Evolutionary conservation across 768 basidiomycete genomes (phyloP).

Genomic region (Suillus clintonianus): DNA sequence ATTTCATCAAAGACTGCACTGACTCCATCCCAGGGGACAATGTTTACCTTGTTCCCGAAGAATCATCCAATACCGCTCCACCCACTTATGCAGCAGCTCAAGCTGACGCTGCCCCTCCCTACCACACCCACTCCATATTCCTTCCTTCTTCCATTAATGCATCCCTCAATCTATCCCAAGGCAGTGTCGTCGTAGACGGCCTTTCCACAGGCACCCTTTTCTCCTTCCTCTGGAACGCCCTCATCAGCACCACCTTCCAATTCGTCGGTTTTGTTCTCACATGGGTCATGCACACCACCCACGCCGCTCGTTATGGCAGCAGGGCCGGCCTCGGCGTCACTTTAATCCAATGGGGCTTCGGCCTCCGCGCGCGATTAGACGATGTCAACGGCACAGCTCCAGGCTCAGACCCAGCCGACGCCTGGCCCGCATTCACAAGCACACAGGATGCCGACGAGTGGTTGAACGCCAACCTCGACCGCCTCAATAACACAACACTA

Average conservation of each 20-base stretch:
- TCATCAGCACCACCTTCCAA: constrained; percentile 96
- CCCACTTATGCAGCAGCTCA: constrained; percentile 93
- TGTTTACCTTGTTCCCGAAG: constrained; percentile 80
- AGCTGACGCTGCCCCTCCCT: constrained; percentile 94
- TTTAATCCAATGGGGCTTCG: constrained; percentile 93
- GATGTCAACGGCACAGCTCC: constrained; percentile 33
- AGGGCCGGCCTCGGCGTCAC: constrained; percentile 96
- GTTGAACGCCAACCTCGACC: constrained; percentile 29
- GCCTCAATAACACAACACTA: constrained; percentile 25
- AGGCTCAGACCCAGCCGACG: constrained; percentile 30
- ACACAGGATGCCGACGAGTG: constrained; percentile 49
- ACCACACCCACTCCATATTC: constrained; percentile 98
- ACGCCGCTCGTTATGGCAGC: constrained; percentile 90
- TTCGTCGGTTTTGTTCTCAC: constrained; percentile 93
- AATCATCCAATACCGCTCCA: constrained; percentile 77
- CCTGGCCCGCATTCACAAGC: constrained; percentile 45
- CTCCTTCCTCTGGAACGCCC: constrained; percentile 88
- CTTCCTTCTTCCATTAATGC: constrained; percentile 65
- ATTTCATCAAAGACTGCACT: constrained; percentile 2
- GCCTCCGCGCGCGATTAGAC: constrained; percentile 60
- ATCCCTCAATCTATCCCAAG: constrained; percentile 36
- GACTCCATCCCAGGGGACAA: constrained; percentile 54
- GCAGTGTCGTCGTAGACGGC: constrained; percentile 88
- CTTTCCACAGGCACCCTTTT: constrained; percentile 83
- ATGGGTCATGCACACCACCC: constrained; percentile 90